Evolutionary conservation across 2,329 filamentous ascomycete species (phyloP), one percentile per base, ranked within the genome.

Genomic region (Fusarium sterilihyphosum): DNA sequence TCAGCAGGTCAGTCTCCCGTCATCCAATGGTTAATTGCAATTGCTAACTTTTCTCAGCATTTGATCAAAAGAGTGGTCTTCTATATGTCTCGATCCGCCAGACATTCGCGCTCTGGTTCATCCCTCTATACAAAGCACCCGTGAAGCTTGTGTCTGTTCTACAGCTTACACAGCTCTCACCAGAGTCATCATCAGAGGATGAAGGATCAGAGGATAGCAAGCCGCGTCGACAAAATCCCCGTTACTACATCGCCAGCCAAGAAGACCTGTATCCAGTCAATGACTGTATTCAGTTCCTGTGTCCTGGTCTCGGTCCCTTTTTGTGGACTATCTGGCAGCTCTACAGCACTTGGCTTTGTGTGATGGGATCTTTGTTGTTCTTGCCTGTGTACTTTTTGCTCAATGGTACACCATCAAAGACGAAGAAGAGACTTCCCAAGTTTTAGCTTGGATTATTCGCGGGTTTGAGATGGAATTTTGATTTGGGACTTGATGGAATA

Each of bases 241-340:
- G 74, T 38, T 96, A 95, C 83, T 93, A 92, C 80, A 95, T 97
- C 72, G 82, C 86, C 12, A 88, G 86, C 24, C 95, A 98, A 80
- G 91, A 97, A 74, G 94, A 98, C 79, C 83, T 95, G 13, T 97
- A 97, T 79, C 93, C 96, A 78, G 86, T 90, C 2, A 92, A 91
- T 56, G 92, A 97, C 75, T 92, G 92, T 71, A 84, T 96, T 70
- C 92, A 92, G 76, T 96, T 97, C 79, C 76, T 95, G 24, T 78
- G 88, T 22, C 90, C 92, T 17, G 87, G 89, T 1, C 82, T 92
- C 0, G 90, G 89, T 0, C 82, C 85, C 13, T 78, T 88, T 31
- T 81, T 94, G 3, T 85, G 89, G 82, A 72, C 87, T 7, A 16
- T 77, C 2, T 92, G 89, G 87, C 92, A 95, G 80, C 83, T 92